A percentile compares a stretch with the other conserved stretches of the same genome.
Conservation (phyloP, 208 protist genomes). For the Crithidia thermophila region DNA sequence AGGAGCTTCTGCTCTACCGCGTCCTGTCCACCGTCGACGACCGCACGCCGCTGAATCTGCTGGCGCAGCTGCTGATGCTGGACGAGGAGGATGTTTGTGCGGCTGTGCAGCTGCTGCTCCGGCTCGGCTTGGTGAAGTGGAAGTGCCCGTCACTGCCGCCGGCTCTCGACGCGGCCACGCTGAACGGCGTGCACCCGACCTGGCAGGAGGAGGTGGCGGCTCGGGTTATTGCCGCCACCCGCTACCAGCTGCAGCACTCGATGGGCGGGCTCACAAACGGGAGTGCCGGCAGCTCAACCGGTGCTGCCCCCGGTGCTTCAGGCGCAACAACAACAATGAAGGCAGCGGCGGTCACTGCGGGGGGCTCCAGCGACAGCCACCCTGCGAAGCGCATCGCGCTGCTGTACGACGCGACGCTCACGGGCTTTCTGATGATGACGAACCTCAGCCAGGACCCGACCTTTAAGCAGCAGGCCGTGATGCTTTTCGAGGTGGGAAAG, state of each 20-base stretch:
- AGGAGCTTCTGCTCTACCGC: conserved; percentile 96
- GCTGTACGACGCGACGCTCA: conserved; percentile 96
- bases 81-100: conserved; percentile 90
- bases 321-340: neutral
- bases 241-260: conserved; percentile 27
- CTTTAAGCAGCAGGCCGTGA: conserved; percentile 92
- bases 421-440: conserved; percentile 98
- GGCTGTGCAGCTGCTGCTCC: conserved; percentile 90
- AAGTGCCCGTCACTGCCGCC: conserved; percentile 44
- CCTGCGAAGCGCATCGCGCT: conserved; percentile 92
- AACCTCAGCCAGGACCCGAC: conserved; percentile 89
- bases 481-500: conserved; percentile 92
- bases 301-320: neutral
- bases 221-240: conserved; percentile 26
- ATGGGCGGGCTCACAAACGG: conserved; percentile 10
- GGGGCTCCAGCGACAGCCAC: conserved; percentile 15
- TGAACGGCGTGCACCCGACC: conserved; percentile 49
- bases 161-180: conserved; percentile 21
- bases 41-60: conserved; percentile 87
- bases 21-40: conserved; percentile 97
- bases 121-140: conserved; percentile 89
- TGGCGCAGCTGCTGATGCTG: conserved; percentile 93
- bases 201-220: conserved; percentile 54
- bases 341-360: neutral
- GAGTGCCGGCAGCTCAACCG: neutral